Conservation (phyloP, 202 grass and related monocot species). For the Setaria italica region DNA sequence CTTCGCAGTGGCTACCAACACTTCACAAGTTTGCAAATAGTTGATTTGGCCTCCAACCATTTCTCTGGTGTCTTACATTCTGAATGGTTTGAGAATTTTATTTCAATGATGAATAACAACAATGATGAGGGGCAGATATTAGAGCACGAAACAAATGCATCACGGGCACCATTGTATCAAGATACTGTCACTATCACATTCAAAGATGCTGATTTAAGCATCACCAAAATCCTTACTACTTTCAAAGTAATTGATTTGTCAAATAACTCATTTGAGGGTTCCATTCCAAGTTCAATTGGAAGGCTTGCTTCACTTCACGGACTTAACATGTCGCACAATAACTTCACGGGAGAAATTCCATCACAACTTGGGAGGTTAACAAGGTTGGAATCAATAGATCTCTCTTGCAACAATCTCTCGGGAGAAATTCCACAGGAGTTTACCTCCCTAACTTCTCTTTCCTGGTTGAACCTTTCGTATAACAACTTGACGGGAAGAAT, state of each 20-base stretch:
- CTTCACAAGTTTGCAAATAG: slow-evolving; percentile 47
- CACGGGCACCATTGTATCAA: too few relatives aligned
- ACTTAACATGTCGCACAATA: slow-evolving; percentile 62
- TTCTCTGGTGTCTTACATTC: slow-evolving; percentile 38
- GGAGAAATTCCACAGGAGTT: slow-evolving; percentile 58
- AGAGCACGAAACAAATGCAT: neutral
- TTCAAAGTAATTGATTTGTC: slow-evolving; percentile 67
- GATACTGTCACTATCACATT: too few relatives aligned
- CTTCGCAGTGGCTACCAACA: neutral
- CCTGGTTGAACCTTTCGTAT: slow-evolving; percentile 58
- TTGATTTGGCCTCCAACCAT: slow-evolving; percentile 52
- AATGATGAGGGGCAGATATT: neutral
- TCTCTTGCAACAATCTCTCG: slow-evolving; percentile 62
- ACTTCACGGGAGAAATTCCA: slow-evolving; percentile 56
- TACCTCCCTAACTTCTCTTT: slow-evolving; percentile 54
- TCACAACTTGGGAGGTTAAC: slow-evolving; percentile 36
- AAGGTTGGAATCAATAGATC: slow-evolving; percentile 64
- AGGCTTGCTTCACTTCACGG: slow-evolving; percentile 43
- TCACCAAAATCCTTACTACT: slow-evolving; percentile 36
- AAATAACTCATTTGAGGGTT: slow-evolving; percentile 57
- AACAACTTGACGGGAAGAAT: slow-evolving; percentile 63
- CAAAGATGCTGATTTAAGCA: slow-evolving; percentile 12
- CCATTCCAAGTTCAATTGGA: slow-evolving; percentile 55
- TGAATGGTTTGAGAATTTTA: slow-evolving; percentile 40
- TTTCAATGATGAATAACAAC: slow-evolving; percentile 40